Percentiles rank a stretch among this genome's conserved stretches.
Conservation (phyloP, 2,329 filamentous ascomycete species). For the Ophiocordyceps sinensis region DNA sequence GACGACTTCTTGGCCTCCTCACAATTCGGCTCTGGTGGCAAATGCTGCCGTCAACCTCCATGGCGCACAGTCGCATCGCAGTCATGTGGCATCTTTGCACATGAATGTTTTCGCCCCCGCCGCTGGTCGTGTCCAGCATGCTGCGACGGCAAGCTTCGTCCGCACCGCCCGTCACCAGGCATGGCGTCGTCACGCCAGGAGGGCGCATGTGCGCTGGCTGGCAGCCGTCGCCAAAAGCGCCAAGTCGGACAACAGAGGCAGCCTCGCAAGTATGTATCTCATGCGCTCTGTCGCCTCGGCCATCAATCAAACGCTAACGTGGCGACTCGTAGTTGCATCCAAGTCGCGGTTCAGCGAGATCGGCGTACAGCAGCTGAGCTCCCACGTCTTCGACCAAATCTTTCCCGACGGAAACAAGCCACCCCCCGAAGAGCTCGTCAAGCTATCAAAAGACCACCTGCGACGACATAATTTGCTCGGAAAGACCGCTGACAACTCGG, state of each 20-base stretch:
- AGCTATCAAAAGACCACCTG: slow-evolving; percentile 71
- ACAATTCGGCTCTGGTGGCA: background rate
- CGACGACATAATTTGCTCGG: slow-evolving; percentile 73
- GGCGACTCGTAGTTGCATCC: slow-evolving; percentile 24
- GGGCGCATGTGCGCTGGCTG: slow-evolving; percentile 29
- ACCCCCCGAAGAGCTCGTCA: slow-evolving; percentile 57
- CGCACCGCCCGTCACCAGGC: slow-evolving; percentile 35
- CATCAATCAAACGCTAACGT: background rate
- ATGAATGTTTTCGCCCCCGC: slow-evolving; percentile 16
- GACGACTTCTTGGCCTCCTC: background rate
- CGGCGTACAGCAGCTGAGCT: slow-evolving; percentile 84
- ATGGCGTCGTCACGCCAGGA: slow-evolving; percentile 20
- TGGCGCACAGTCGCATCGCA: slow-evolving; percentile 5
- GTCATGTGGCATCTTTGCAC: slow-evolving; percentile 12
- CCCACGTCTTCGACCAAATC: slow-evolving; percentile 67
- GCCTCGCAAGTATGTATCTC: slow-evolving; percentile 25
- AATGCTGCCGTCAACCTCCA: background rate
- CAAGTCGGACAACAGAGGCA: slow-evolving; percentile 7
- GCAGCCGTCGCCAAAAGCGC: slow-evolving; percentile 17
- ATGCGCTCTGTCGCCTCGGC: background rate
- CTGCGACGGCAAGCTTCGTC: slow-evolving; percentile 31
- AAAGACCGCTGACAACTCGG: slow-evolving; percentile 67
- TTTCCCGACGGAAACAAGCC: slow-evolving; percentile 47
- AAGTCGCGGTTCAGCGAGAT: slow-evolving; percentile 76
- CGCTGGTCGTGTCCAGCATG: slow-evolving; percentile 23